phyloP scores from a whole-genome alignment of 1,284 basidiomycete species.

The Entoloma clypeatum region DNA sequence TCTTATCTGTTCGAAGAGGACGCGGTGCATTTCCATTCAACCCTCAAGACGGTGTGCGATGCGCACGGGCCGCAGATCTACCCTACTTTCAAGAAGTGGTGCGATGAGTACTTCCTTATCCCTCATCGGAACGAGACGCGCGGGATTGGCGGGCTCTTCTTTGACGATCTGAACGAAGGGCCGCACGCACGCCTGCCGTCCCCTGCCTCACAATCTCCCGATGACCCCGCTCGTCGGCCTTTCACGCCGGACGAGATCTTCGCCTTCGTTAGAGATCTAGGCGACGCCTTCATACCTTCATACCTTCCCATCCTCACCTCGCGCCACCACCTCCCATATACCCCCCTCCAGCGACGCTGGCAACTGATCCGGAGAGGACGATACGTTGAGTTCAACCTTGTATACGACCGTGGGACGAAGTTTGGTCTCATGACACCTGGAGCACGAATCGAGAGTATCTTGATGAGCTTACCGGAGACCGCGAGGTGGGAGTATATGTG shows the following conservation, averaged over 20 bases:
- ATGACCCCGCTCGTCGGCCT: slow-evolving; percentile 50
- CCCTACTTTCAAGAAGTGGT: slow-evolving; percentile 89
- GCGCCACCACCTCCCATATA: slow-evolving; percentile 53
- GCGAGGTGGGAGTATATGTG: slow-evolving; percentile 94
- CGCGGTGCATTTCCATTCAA: slow-evolving; percentile 82
- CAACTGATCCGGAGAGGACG: slow-evolving; percentile 85
- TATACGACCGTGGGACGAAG: slow-evolving; percentile 83
- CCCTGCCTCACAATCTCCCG: slow-evolving; percentile 22
- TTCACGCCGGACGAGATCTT: slow-evolving; percentile 68
- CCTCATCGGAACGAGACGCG: slow-evolving; percentile 89
- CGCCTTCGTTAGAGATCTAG: slow-evolving; percentile 65
- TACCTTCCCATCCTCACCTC: slow-evolving; percentile 81
- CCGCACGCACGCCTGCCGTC: slow-evolving; percentile 51
- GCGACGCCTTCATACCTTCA: slow-evolving; percentile 80
- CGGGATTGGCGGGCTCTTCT: slow-evolving; percentile 95
- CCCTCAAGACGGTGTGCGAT: slow-evolving; percentile 77
- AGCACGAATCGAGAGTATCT: slow-evolving; percentile 88
- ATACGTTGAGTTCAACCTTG: slow-evolving; percentile 94
- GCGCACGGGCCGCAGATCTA: slow-evolving; percentile 70
- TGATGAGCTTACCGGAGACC: slow-evolving; percentile 89
- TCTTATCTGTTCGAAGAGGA: slow-evolving; percentile 91
- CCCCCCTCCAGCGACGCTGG: slow-evolving; percentile 76
- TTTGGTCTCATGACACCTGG: slow-evolving; percentile 91
- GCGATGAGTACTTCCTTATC: slow-evolving; percentile 96
- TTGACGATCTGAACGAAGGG: slow-evolving; percentile 80